These are phyloP conservation scores for Serpula lacrymans DNA, from an alignment of 768 basidiomycete species.

Conservation along the genomic window DNA sequence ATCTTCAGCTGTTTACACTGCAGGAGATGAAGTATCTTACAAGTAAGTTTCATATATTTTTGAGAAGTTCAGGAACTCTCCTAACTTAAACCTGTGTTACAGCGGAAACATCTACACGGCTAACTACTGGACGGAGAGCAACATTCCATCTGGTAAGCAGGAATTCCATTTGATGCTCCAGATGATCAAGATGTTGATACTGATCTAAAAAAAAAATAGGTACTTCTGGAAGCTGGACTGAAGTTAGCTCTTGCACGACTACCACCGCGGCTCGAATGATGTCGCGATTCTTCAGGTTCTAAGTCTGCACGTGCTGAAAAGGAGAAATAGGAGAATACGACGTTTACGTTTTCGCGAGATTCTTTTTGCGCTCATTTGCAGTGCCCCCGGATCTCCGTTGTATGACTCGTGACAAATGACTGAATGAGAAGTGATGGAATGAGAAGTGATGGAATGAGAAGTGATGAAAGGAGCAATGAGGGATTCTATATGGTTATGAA, in stretches of 20 bases:
- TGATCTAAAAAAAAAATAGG: conserved; percentile 32
- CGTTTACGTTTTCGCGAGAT: too few relatives aligned
- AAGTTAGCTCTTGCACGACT: conserved; percentile 48
- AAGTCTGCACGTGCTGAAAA: too few relatives aligned
- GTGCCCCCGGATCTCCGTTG: too few relatives aligned
- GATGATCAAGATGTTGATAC: conserved; percentile 3
- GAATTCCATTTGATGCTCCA: background rate
- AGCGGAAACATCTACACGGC: conserved; percentile 46
- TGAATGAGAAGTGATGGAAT: too few relatives aligned
- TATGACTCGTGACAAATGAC: too few relatives aligned
- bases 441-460: too few relatives aligned
- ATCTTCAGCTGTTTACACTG: conserved; percentile 43
- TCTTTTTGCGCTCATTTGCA: too few relatives aligned
- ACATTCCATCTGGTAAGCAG: conserved; percentile 41
- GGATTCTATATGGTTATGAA: too few relatives aligned
- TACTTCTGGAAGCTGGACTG: conserved; percentile 50
- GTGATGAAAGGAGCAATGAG: too few relatives aligned
- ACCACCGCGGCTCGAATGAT: conserved; percentile 4
- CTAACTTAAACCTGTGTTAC: conserved; percentile 5
- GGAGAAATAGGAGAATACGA: too few relatives aligned
- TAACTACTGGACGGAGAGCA: conserved; percentile 60
- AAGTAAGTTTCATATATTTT: conserved; percentile 37
- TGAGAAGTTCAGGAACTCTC: too few relatives aligned
- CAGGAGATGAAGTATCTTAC: conserved; percentile 49
- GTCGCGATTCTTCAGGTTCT: too few relatives aligned